Conservation (phyloP, 2,329 filamentous ascomycete species). For the Fusarium setosum region DNA sequence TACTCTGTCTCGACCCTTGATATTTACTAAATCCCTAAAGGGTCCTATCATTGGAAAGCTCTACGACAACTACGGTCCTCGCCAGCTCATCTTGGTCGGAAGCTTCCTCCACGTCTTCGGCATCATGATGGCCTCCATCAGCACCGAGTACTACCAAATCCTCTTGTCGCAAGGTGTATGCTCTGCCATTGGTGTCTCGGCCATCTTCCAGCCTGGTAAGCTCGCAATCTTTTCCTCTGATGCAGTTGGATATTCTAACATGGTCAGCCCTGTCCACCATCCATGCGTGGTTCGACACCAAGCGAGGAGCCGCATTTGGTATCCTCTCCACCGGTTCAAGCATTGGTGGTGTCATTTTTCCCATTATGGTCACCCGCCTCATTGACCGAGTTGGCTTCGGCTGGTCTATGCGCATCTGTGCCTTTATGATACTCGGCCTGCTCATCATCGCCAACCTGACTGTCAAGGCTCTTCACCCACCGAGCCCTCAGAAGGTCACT, state of each 20-base stretch:
- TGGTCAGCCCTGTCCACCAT: slow-evolving; percentile 44
- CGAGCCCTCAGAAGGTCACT: slow-evolving; percentile 43
- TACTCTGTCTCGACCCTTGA: neutral
- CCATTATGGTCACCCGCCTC: slow-evolving; percentile 52
- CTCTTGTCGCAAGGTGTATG: slow-evolving; percentile 53
- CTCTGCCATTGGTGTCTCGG: slow-evolving; percentile 50
- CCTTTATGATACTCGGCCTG: slow-evolving; percentile 50
- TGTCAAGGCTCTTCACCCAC: slow-evolving; percentile 39
- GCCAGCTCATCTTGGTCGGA: slow-evolving; percentile 63
- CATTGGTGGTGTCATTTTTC: slow-evolving; percentile 54
- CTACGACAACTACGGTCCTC: slow-evolving; percentile 72
- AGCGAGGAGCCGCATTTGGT: slow-evolving; percentile 50
- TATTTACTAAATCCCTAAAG: slow-evolving; percentile 29
- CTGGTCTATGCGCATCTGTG: slow-evolving; percentile 53
- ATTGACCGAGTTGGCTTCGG: slow-evolving; percentile 51
- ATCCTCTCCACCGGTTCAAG: slow-evolving; percentile 50
- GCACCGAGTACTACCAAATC: slow-evolving; percentile 54
- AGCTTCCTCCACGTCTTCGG: slow-evolving; percentile 68
- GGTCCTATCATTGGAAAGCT: slow-evolving; percentile 72
- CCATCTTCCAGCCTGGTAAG: slow-evolving; percentile 48
- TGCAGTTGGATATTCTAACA: slow-evolving; percentile 4
- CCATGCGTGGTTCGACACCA: slow-evolving; percentile 50
- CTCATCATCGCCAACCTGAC: slow-evolving; percentile 48
- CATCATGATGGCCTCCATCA: slow-evolving; percentile 71
- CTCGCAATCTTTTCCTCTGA: neutral